Percentiles rank a stretch among this genome's conserved stretches.
phyloP scores from a whole-genome alignment of 2,329 filamentous ascomycete species.

The Botryotinia calthae region DNA sequence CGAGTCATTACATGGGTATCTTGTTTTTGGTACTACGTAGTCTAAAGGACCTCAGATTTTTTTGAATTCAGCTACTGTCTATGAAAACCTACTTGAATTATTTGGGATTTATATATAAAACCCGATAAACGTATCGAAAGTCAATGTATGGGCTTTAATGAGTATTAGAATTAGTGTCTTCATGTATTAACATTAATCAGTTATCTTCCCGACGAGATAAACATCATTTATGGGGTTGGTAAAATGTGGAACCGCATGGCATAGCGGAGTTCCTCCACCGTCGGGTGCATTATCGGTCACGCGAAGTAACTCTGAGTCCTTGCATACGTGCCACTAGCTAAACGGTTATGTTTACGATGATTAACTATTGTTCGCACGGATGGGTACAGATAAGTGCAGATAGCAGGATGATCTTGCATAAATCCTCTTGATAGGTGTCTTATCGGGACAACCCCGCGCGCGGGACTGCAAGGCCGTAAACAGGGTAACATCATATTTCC shows the following conservation, averaged over 20 bases:
- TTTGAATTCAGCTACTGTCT: background rate
- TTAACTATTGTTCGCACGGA: background rate
- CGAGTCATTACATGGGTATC: background rate
- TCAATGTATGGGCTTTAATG: background rate
- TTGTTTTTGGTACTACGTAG: background rate
- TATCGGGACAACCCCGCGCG: slow-evolving; percentile 17
- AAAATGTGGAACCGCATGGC: slow-evolving; percentile 7
- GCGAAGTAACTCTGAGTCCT: background rate
- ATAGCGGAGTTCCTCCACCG: slow-evolving; percentile 16
- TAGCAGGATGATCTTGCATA: slow-evolving; percentile 3
- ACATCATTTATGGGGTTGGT: slow-evolving; percentile 4
- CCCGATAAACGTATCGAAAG: background rate
- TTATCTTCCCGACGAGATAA: slow-evolving; percentile 13
- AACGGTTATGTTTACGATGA: background rate
- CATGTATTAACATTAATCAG: background rate
- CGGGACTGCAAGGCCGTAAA: slow-evolving; percentile 19
- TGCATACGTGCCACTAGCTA: slow-evolving; percentile 10
- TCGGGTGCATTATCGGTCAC: slow-evolving; percentile 10
- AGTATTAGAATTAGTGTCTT: background rate
- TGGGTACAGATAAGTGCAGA: slow-evolving; percentile 3
- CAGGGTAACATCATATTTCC: background rate
- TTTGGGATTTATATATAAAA: background rate
- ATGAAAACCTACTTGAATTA: background rate
- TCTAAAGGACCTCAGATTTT: background rate
- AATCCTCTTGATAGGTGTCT: slow-evolving; percentile 9